Conservation (phyloP, 768 basidiomycete species). For the Chalciporus piperatus region DNA sequence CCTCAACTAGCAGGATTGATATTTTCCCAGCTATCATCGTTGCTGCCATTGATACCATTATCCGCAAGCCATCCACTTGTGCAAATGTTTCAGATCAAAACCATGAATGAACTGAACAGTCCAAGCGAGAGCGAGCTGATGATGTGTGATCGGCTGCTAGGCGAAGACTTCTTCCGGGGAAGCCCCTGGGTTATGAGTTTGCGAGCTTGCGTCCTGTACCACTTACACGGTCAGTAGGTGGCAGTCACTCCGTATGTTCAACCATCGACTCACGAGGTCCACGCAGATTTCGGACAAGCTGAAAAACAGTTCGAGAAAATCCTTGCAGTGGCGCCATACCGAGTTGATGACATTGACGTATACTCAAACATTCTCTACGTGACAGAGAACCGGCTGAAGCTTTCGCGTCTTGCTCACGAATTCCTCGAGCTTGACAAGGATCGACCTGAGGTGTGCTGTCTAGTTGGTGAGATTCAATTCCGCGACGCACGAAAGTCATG, state of each 20-base stretch:
- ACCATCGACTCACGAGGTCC: constrained; percentile 3
- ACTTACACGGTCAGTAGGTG: constrained; percentile 71
- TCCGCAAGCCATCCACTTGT: constrained; percentile 53
- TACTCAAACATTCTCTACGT: constrained; percentile 98
- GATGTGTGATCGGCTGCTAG: constrained; percentile 75
- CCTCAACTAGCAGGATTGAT: constrained; percentile 8
- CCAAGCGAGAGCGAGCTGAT: constrained; percentile 83
- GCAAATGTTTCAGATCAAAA: constrained; percentile 82
- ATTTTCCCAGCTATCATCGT: constrained; percentile 38
- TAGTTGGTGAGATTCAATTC: constrained; percentile 67
- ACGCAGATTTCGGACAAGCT: constrained; percentile 81
- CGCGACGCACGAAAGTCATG: too few relatives aligned
- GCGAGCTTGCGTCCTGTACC: constrained; percentile 83
- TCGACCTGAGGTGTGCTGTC: constrained; percentile 92
- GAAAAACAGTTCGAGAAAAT: constrained; percentile 85
- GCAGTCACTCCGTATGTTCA: neutral
- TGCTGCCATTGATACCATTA: constrained; percentile 45
- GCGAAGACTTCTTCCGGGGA: constrained; percentile 69
- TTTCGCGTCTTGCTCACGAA: constrained; percentile 89
- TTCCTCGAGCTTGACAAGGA: constrained; percentile 88
- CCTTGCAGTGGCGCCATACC: constrained; percentile 74
- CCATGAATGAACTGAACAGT: constrained; percentile 84
- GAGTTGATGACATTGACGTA: constrained; percentile 93
- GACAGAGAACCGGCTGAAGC: constrained; percentile 81
- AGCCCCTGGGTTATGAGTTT: constrained; percentile 86